Evolutionary conservation across 768 basidiomycete genomes (phyloP).

Genomic region (Hemileccinum impolitum): DNA sequence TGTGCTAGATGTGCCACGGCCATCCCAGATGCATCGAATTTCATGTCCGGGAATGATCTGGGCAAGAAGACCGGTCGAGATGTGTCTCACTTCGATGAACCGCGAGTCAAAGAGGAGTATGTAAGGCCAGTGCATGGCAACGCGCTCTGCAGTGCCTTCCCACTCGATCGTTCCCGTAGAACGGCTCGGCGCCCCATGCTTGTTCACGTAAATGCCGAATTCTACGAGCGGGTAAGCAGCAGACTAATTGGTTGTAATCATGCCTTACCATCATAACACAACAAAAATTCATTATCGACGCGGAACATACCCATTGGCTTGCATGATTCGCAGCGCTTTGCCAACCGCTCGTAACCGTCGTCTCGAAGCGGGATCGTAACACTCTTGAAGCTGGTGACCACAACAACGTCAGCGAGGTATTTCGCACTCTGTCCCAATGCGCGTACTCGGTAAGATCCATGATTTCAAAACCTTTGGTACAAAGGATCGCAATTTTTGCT

Average conservation of each 20-base stretch:
- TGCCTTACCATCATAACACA: conserved; percentile 79
- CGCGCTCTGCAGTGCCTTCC: conserved; percentile 89
- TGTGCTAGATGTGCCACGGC: conserved; percentile 45
- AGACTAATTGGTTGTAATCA: background rate
- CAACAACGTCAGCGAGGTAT: background rate
- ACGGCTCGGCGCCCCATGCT: conserved; percentile 85
- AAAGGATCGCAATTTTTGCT: conserved; percentile 89
- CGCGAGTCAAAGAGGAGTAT: conserved; percentile 83
- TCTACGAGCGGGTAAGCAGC: conserved; percentile 41
- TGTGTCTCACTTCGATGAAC: conserved; percentile 88
- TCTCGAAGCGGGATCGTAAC: conserved; percentile 87
- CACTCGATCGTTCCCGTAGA: conserved; percentile 77
- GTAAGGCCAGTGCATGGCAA: conserved; percentile 87
- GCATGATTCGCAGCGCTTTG: conserved; percentile 77
- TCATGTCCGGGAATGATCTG: conserved; percentile 83
- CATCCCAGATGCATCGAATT: conserved; percentile 88
- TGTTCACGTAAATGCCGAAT: conserved; percentile 90
- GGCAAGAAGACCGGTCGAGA: conserved; percentile 72
- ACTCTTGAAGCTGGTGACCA: conserved; percentile 64
- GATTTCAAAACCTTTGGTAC: conserved; percentile 94
- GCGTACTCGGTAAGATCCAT: conserved; percentile 92
- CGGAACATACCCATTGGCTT: conserved; percentile 90
- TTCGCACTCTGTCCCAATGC: background rate
- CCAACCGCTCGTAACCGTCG: conserved; percentile 63
- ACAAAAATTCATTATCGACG: conserved; percentile 82